phyloP scores from a whole-genome alignment of 441 rosid genomes.

The Raphanus hybrid region DNA sequence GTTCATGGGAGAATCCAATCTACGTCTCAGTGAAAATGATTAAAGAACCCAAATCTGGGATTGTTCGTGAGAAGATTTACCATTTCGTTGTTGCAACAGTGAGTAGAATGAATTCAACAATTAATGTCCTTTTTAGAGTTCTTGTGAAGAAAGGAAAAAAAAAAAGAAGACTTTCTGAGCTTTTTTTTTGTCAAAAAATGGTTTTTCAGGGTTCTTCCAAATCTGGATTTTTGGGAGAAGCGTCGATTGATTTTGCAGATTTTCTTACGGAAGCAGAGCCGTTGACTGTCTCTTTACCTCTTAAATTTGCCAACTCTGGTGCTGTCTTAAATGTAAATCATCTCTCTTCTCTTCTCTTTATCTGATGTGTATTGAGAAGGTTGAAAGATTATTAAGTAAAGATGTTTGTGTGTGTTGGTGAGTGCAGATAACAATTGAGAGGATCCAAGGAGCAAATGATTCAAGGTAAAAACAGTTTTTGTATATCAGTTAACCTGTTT shows the following conservation, averaged over 20 bases:
- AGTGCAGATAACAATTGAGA: slow-evolving; percentile 82
- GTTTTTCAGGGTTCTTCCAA: slow-evolving; percentile 71
- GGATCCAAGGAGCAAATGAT: slow-evolving; percentile 61
- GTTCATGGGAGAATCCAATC: slow-evolving; percentile 74
- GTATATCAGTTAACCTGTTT: background rate
- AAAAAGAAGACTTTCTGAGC: background rate
- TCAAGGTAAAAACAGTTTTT: slow-evolving; percentile 52
- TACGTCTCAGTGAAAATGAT: slow-evolving; percentile 58
- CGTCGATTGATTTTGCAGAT: slow-evolving; percentile 82
- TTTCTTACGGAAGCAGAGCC: slow-evolving; percentile 62
- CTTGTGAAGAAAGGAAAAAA: background rate
- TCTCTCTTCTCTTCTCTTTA: background rate
- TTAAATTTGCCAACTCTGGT: slow-evolving; percentile 79
- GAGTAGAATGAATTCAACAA: slow-evolving; percentile 22
- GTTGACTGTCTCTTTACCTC: slow-evolving; percentile 67
- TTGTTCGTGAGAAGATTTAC: slow-evolving; percentile 71
- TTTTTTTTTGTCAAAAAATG: slow-evolving; percentile 15
- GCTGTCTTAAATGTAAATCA: slow-evolving; percentile 63
- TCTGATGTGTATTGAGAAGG: background rate
- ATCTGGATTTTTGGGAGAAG: slow-evolving; percentile 82
- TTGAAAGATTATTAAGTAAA: background rate
- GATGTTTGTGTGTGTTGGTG: slow-evolving; percentile 34
- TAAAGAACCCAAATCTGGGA: slow-evolving; percentile 62
- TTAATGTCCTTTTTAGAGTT: slow-evolving; percentile 8
- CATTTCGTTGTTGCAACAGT: slow-evolving; percentile 74